Evolutionary conservation across 441 rosid species (phyloP).

Genomic region (Populus hybrid): DNA sequence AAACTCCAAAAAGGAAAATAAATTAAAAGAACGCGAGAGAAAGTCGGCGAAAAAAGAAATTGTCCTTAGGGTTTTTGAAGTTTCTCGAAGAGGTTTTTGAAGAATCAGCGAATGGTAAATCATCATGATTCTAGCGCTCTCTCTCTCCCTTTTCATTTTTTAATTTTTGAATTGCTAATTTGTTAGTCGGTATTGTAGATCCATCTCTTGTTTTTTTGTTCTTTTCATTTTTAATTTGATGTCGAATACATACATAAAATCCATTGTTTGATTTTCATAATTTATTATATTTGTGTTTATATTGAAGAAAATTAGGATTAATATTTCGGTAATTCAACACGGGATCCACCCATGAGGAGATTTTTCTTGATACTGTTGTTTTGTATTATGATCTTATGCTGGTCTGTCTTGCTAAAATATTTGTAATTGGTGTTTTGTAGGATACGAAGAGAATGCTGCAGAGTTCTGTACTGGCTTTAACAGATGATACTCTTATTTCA

Average conservation of each 20-base stretch:
- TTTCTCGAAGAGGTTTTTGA: not conserved
- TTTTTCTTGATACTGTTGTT: not conserved
- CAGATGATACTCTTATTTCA: constrained; percentile 43
- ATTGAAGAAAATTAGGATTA: not conserved
- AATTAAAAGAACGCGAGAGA: not conserved
- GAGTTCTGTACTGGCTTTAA: constrained; percentile 34
- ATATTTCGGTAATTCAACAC: not conserved
- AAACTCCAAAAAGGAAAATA: not conserved
- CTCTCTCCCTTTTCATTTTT: not conserved
- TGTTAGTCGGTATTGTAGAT: not conserved
- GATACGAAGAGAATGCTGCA: constrained; percentile 22
- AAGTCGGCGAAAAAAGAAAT: not conserved
- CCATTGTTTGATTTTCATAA: not conserved
- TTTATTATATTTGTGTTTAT: not conserved
- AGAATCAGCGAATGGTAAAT: not conserved
- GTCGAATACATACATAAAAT: not conserved
- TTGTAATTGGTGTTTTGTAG: constrained; percentile 23
- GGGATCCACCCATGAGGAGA: not conserved
- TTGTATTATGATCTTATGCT: not conserved
- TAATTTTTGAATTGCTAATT: not conserved
- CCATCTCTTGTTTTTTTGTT: not conserved
- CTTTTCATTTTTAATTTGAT: not conserved
- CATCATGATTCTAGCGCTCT: not conserved
- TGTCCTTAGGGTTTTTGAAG: not conserved
- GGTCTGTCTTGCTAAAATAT: not conserved